These are phyloP conservation scores for Dimocarpus longan DNA, from an alignment of 345 rosid species.

Conservation along the genomic window DNA sequence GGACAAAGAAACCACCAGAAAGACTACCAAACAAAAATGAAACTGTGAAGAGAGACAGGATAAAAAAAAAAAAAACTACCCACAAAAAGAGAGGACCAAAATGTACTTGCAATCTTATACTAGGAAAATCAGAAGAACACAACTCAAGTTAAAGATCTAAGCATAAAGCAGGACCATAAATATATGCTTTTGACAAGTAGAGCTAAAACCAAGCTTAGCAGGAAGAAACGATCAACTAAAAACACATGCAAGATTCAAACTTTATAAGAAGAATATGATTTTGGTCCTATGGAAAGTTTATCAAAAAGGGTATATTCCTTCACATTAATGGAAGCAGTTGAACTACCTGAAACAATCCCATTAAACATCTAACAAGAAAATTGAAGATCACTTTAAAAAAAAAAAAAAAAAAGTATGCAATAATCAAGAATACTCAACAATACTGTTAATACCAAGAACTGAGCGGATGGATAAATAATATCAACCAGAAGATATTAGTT, in stretches of 20 bases:
- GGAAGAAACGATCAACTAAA: slow-evolving; percentile 13
- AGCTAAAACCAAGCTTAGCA: slow-evolving; percentile 11
- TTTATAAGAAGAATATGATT: neutral
- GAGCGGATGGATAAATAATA: slow-evolving; percentile 20
- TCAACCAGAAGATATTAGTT: slow-evolving; percentile 29
- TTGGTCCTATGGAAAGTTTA: neutral
- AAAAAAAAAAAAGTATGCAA: slow-evolving; percentile 27
- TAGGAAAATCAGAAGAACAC: neutral
- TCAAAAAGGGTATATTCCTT: slow-evolving; percentile 9
- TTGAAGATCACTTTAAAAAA: slow-evolving; percentile 10
- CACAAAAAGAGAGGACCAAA: neutral
- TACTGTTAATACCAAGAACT: slow-evolving; percentile 13
- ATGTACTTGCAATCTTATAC: neutral
- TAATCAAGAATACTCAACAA: slow-evolving; percentile 9
- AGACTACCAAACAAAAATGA: slow-evolving; percentile 3
- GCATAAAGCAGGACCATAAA: neutral
- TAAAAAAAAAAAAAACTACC: neutral
- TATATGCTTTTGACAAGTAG: neutral
- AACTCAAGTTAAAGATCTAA: neutral
- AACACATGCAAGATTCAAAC: slow-evolving; percentile 14
- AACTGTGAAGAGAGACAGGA: neutral
- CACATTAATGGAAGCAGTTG: slow-evolving; percentile 30
- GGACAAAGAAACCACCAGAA: neutral
- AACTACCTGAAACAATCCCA: slow-evolving; percentile 35
- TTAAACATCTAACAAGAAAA: slow-evolving; percentile 23